These are phyloP conservation scores for Boletus patriciae DNA, from an alignment of 768 basidiomycete species.

Conservation along the genomic window DNA sequence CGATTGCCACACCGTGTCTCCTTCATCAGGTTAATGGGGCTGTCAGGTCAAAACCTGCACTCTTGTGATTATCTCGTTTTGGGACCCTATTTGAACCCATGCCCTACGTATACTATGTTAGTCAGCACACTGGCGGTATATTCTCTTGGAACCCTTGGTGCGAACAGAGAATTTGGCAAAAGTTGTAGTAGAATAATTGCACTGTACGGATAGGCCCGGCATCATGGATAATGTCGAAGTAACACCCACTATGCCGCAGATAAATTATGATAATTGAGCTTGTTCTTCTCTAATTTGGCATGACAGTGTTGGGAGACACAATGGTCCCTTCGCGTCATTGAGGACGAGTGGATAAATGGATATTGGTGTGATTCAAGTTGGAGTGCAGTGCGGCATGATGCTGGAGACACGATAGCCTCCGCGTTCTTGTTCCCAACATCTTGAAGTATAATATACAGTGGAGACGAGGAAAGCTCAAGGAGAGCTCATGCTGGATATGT, in stretches of 20 bases:
- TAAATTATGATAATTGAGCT: not conserved
- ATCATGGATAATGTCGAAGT: not conserved
- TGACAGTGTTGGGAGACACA: no score
- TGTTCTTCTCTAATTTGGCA: not conserved
- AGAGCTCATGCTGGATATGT: no score
- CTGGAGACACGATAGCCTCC: no score
- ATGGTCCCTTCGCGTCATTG: no score
- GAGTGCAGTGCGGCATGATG: no score
- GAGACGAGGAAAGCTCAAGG: no score
- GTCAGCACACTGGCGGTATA: not conserved
- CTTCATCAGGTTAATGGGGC: not conserved
- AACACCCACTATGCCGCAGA: not conserved
- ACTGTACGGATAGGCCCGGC: slow-evolving; percentile 2
- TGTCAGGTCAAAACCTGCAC: not conserved
- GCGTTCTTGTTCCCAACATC: no score
- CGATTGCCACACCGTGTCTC: not conserved
- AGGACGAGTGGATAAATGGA: no score
- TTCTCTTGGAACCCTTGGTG: not conserved
- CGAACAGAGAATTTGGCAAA: not conserved
- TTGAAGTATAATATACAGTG: no score
- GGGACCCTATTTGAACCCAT: not conserved
- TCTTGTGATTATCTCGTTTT: not conserved
- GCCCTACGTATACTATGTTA: not conserved
- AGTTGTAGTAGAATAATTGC: not conserved
- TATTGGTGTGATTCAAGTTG: no score